phyloP scores from a whole-genome alignment of 2,329 filamentous ascomycete species.

The Lecanicillium sp. region DNA sequence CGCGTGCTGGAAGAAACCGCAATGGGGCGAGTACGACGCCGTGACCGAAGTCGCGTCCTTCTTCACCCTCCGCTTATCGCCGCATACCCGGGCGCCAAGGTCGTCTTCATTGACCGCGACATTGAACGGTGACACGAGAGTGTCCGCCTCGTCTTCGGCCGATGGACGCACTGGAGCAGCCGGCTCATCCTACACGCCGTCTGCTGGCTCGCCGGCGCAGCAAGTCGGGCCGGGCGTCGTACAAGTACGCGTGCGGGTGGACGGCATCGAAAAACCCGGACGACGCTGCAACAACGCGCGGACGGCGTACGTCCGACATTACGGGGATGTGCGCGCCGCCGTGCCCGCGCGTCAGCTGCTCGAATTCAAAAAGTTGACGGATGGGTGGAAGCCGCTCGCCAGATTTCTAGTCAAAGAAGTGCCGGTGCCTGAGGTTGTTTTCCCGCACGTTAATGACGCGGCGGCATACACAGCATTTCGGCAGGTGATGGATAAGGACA shows the following conservation, averaged over 20 bases:
- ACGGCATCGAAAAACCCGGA: constrained; percentile 3
- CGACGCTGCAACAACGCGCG: constrained; percentile 14
- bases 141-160: constrained; percentile 17
- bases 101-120: constrained; percentile 24
- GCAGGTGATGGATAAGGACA: not conserved
- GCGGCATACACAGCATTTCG: not conserved
- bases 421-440: constrained; percentile 20
- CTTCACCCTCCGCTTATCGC: constrained; percentile 21
- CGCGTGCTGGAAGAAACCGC: too few relatives aligned
- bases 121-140: constrained; percentile 21
- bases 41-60: constrained; percentile 21
- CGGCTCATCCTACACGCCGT: not conserved
- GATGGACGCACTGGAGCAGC: constrained; percentile 10
- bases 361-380: constrained; percentile 23
- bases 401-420: constrained; percentile 27
- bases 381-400: constrained; percentile 30
- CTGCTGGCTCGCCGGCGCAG: not conserved
- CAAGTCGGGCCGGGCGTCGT: constrained; percentile 1
- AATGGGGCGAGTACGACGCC: constrained; percentile 24
- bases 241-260: constrained; percentile 15
- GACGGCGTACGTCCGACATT: constrained; percentile 22
- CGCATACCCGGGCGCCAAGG: constrained; percentile 25
- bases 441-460: constrained; percentile 25
- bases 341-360: constrained; percentile 22
- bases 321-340: constrained; percentile 20